These are phyloP conservation scores for Aplosporella prunicola DNA, from an alignment of 2,329 filamentous ascomycete genomes.

Conservation along the genomic window DNA sequence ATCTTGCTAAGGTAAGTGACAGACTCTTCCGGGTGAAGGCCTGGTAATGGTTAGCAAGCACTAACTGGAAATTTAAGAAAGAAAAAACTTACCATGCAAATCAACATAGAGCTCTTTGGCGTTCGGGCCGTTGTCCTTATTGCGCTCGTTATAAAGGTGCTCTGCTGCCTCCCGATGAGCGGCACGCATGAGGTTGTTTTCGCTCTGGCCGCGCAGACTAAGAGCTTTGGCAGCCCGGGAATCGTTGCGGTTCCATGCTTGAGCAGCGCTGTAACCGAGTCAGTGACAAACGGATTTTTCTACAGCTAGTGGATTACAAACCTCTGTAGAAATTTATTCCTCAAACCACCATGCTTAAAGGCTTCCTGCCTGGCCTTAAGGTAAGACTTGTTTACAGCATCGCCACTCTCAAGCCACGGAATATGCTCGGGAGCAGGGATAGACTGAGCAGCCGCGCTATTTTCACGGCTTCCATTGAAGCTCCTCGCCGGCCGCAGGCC, in stretches of 20 bases:
- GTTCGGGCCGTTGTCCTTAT: conserved; percentile 52
- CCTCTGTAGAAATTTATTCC: conserved; percentile 97
- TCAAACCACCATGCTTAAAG: conserved; percentile 90
- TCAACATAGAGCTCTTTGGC: conserved; percentile 81
- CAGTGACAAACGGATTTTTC: neutral
- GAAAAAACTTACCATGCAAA: conserved; percentile 54
- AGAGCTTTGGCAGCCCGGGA: conserved; percentile 91
- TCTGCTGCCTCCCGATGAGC: conserved; percentile 89
- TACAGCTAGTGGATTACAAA: conserved; percentile 29
- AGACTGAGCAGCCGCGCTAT: conserved; percentile 69
- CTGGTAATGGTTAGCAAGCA: conserved; percentile 15
- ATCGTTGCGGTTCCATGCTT: conserved; percentile 98
- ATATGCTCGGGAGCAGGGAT: conserved; percentile 86
- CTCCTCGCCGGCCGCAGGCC: conserved; percentile 57
- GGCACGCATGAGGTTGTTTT: conserved; percentile 96
- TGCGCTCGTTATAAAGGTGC: conserved; percentile 87
- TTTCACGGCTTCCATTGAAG: conserved; percentile 59
- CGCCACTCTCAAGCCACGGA: conserved; percentile 91
- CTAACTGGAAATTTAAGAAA: neutral
- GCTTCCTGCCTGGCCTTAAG: conserved; percentile 91
- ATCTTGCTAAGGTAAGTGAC: conserved; percentile 88
- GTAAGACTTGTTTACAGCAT: conserved; percentile 84
- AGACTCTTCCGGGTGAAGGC: conserved; percentile 96
- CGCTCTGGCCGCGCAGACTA: conserved; percentile 85
- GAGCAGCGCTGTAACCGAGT: conserved; percentile 60